A percentile compares a stretch with the other conserved stretches of the same genome.
phyloP scores from a whole-genome alignment of 495 filamentous ascomycete genomes.

The Emericellopsis terricola region DNA sequence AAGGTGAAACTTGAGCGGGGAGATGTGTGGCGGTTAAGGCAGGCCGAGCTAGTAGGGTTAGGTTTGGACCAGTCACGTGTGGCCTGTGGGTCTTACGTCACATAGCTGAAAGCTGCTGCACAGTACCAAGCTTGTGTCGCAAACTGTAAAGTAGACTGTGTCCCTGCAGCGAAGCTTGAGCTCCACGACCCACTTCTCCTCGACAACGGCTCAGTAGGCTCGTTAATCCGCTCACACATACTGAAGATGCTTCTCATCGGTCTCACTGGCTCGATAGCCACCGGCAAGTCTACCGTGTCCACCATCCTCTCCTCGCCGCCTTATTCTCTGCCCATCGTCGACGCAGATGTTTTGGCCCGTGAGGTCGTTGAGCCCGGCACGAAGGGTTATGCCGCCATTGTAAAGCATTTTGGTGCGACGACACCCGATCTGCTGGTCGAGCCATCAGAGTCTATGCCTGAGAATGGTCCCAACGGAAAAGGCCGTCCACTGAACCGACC shows the following conservation, averaged over 20 bases:
- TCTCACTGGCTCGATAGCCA: conserved; percentile 92
- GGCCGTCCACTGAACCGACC: conserved; percentile 68
- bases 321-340: conserved; percentile 80
- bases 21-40: conserved; percentile 2
- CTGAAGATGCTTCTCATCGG: conserved; percentile 78
- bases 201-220: too few species aligned
- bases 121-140: too few species aligned
- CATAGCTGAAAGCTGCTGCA: too few species aligned
- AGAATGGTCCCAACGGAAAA: conserved; percentile 22
- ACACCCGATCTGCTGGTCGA: conserved; percentile 72
- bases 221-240: too few species aligned
- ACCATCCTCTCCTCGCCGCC: conserved; percentile 57
- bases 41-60: neutral
- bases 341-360: conserved; percentile 82
- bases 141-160: too few species aligned
- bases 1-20: conserved; percentile 2
- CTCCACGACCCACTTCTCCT: too few species aligned
- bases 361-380: conserved; percentile 85
- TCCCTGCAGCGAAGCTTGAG: too few species aligned
- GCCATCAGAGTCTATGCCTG: conserved; percentile 18
- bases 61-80: neutral
- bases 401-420: conserved; percentile 55
- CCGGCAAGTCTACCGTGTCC: conserved; percentile 94
- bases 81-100: too few species aligned
- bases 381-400: conserved; percentile 58